A percentile compares a stretch with the other conserved stretches of the same genome.
phyloP scores from a whole-genome alignment of 192 early-diverging fungal genomes.

The Backusella liffmaniae region DNA sequence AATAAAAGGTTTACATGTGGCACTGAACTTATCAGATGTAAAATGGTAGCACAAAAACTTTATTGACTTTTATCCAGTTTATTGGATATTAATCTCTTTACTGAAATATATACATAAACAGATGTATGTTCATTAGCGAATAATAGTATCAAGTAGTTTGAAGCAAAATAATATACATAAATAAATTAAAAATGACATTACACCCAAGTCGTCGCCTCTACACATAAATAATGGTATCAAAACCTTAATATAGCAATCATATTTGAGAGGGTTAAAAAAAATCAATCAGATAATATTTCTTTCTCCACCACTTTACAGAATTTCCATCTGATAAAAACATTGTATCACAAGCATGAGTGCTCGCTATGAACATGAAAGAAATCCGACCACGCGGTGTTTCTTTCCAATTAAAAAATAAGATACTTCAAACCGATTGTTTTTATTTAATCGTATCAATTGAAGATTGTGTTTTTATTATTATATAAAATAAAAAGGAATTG shows the following conservation, averaged over 20 bases:
- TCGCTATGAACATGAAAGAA: background rate
- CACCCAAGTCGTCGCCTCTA: background rate
- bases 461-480: background rate
- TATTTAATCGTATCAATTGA: too few relatives aligned
- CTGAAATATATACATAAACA: background rate
- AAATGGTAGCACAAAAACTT: background rate
- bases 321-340: background rate
- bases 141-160: background rate
- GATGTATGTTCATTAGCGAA: background rate
- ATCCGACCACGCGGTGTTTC: too few relatives aligned
- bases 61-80: background rate
- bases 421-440: too few relatives aligned
- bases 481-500: background rate
- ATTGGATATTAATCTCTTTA: background rate
- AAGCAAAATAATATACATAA: background rate
- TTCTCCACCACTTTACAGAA: background rate
- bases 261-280: background rate
- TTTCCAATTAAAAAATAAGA: too few relatives aligned
- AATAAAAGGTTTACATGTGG: background rate
- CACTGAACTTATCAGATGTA: background rate
- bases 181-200: background rate
- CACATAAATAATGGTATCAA: background rate
- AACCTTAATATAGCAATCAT: background rate
- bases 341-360: background rate
- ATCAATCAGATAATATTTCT: background rate